Evolutionary conservation across 2,329 filamentous ascomycete genomes (phyloP), one percentile per base, ranked within the genome.

Genomic region (Fusarium sp.): DNA sequence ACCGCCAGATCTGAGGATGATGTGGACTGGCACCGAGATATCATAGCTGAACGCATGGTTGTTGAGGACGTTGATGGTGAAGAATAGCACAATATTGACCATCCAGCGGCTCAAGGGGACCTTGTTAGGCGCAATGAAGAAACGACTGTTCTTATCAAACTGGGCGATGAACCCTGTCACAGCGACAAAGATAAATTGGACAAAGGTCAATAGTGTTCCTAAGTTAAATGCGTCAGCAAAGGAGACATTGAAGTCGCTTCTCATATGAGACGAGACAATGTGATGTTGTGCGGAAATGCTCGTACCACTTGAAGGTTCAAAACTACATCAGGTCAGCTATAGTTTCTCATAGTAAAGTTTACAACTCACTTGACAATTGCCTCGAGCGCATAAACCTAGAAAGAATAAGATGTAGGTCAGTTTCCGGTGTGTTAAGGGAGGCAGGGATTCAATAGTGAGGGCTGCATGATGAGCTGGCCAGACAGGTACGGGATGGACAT

Each of bases 1-100:
- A 18, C 97, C 97, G 59, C 96, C 97, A 58, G 95, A 98, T 63
- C 97, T 91, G 33, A 99, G 87, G 76, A 99, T 98, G 78, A 99
- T 99, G 81, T 99, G 97, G 58, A 99, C 92, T 2, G 97, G 97
- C 0, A 99, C 95, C 8, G 95, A 98, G 66, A 99, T 98, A 77
- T 95, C 92, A 85, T 98, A 99, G 72, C 95, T 95, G 83, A 99
- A 99, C 8, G 96, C 97, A 87, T 96, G 96, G 79, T 99, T 99
- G 85, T 99, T 99, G 80, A 99, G 85, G 67, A 98, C 91, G 79
- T 98, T 99, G 84, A 99, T 97, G 72, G 90, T 90, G 82, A 97
- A 97, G 84, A 98, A 98, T 77, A 98, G 90, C 5, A 93, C 86
- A 48, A 98, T 98, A 81, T 97, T 98, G 79, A 96, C 87, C 59